These are phyloP conservation scores for Cryptosporidium canis DNA, from an alignment of 169 alveolate genomes.

Conservation along the genomic window DNA sequence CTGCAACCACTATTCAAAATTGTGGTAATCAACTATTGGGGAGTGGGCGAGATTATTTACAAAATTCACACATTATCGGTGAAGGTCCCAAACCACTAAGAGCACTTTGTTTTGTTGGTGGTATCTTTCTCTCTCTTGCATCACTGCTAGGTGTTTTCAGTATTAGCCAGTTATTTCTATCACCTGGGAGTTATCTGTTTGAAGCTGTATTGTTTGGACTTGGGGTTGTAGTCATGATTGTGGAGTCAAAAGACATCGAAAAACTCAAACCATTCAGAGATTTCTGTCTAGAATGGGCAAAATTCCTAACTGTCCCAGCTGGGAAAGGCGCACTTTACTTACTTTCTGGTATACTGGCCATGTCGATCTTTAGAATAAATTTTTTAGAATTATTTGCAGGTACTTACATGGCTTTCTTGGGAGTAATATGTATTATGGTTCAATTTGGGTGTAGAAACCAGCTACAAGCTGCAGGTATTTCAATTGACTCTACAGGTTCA, in stretches of 20 bases:
- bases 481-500: slow-evolving; percentile 43
- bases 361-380: slow-evolving; percentile 66
- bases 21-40: slow-evolving; percentile 69
- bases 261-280: slow-evolving; percentile 60
- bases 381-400: slow-evolving; percentile 67
- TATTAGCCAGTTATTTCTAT: slow-evolving; percentile 59
- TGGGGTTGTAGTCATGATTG: slow-evolving; percentile 64
- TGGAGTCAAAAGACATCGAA: slow-evolving; percentile 66
- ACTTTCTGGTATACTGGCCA: slow-evolving; percentile 58
- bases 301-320: slow-evolving; percentile 67
- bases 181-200: slow-evolving; percentile 66
- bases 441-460: slow-evolving; percentile 67
- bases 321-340: slow-evolving; percentile 61
- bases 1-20: slow-evolving; percentile 63
- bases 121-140: slow-evolving; percentile 62
- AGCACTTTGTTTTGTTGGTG: slow-evolving; percentile 70
- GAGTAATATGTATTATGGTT: slow-evolving; percentile 65
- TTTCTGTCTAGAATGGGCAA: slow-evolving; percentile 72
- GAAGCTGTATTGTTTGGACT: slow-evolving; percentile 63
- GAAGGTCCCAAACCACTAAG: slow-evolving; percentile 72
- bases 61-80: slow-evolving; percentile 52
- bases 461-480: slow-evolving; percentile 71
- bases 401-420: slow-evolving; percentile 61
- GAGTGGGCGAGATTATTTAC: slow-evolving; percentile 67
- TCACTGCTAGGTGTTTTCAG: slow-evolving; percentile 61